Conservation (phyloP, 208 protist genomes). For the Trypanosoma cruzi region DNA sequence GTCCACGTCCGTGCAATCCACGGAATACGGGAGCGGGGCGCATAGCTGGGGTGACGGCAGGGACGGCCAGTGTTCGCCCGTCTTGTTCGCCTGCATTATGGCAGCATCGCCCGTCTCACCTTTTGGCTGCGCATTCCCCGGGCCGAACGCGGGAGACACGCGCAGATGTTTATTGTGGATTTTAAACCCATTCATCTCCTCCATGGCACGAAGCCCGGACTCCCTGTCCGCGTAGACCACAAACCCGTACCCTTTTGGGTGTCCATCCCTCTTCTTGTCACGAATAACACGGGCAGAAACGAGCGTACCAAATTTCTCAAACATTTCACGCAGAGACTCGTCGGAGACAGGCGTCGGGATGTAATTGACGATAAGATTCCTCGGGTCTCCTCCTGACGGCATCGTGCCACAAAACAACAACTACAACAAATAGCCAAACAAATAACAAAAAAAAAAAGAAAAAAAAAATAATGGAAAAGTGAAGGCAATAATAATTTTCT, state of each 20-base stretch:
- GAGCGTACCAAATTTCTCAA: conserved; percentile 45
- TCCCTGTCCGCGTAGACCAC: conserved; percentile 66
- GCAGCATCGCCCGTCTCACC: too few relatives aligned
- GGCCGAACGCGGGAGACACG: conserved; percentile 55
- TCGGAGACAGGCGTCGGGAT: conserved; percentile 67
- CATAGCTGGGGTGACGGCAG: too few relatives aligned
- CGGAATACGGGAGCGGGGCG: too few relatives aligned
- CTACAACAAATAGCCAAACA: too few relatives aligned
- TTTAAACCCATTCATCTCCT: conserved; percentile 62
- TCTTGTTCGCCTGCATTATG: too few relatives aligned
- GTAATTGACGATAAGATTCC: conserved; percentile 74
- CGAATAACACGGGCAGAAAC: conserved; percentile 54
- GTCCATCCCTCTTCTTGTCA: conserved; percentile 42
- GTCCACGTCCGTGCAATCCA: too few relatives aligned
- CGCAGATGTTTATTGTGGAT: conserved; percentile 68
- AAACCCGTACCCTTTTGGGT: conserved; percentile 79
- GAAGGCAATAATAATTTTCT: too few relatives aligned
- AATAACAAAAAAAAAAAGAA: too few relatives aligned
- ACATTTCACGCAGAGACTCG: conserved; percentile 40
- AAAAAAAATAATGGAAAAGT: too few relatives aligned
- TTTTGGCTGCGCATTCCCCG: conserved; percentile 23
- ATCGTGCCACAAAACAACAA: too few relatives aligned
- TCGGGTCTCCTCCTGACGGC: conserved; percentile 35
- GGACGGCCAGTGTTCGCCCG: too few relatives aligned
- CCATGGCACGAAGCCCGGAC: conserved; percentile 51